Evolutionary conservation across 495 filamentous ascomycete genomes (phyloP), one percentile per base, ranked within the genome.

Genomic region (Talaromyces trachyspermus): DNA sequence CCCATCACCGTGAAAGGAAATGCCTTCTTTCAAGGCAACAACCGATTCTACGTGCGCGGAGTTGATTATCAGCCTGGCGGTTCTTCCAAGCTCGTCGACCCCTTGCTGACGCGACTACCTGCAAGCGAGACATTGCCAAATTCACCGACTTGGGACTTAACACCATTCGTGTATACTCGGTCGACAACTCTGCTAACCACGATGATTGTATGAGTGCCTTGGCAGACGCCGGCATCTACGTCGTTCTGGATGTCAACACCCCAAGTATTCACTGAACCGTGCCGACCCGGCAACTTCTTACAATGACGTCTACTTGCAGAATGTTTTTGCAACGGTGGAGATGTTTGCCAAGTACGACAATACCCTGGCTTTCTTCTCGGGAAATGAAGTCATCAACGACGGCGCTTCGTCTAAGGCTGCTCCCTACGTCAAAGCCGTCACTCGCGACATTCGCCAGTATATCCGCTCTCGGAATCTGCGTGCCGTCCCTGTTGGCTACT

Each of bases 61-160:
- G 83, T 97, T 53, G 91, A 95, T 74, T 96, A 95, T 68, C 90
- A 95, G 63, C 90, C 90, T 41, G 89, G 91, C 51, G 91, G 91
- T 50, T 85, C 86, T 17, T 90, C 88, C 18, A 69, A 81, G 43
- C 75, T 86, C 46, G 56, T 61, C 15, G 91, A 98, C 55, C 90
- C 91, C 81, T 97, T 41, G 81, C 88, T 42, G 81, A 94, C 56
- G 55, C 65, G 14, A 62, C 64, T 0, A 66, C 67, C 46, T 97
- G 91, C 77, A 76, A 77, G 60, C 86, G 91, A 47, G 91, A 97
- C 64, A 86, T 95, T 59, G 65, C 70, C 14, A 70, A 88, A 52
- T 95, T 95, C 78, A 76, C 84, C 64, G 78, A 89, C 53, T 72
- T 96, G 7, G 88, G 89, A 37, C 71, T 95, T 61, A 96, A 96